A percentile compares a stretch with the other conserved stretches of the same genome.
These are phyloP conservation scores for Escovopsis sp. DNA, from an alignment of 2,329 filamentous ascomycete species.

Conservation along the genomic window DNA sequence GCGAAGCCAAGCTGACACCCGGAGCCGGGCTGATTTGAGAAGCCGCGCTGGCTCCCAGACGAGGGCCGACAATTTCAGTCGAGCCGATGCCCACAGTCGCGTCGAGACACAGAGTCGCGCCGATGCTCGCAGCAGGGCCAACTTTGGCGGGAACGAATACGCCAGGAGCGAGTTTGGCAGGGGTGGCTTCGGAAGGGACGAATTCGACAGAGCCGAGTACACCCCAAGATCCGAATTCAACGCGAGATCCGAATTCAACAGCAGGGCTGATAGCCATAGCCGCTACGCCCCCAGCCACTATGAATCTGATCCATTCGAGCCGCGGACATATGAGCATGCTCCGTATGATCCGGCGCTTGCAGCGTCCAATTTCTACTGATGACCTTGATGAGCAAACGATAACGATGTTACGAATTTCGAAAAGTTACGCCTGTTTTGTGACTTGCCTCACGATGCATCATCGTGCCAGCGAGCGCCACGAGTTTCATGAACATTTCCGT, in stretches of 20 bases:
- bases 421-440: slow-evolving; percentile 8
- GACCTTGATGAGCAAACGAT: slow-evolving; percentile 15
- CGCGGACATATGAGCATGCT: slow-evolving; percentile 6
- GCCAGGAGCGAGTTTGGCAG: no score
- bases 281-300: slow-evolving; percentile 9
- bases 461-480: slow-evolving; percentile 9
- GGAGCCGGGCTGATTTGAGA: no score
- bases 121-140: neutral
- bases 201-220: no score
- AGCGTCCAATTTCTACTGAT: slow-evolving; percentile 17
- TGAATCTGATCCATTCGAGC: slow-evolving; percentile 4
- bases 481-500: neutral
- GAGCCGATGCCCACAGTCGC: no score
- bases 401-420: slow-evolving; percentile 8
- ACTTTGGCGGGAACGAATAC: no score
- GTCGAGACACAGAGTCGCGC: no score
- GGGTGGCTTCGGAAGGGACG: no score
- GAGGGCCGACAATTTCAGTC: slow-evolving; percentile 6
- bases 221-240: no score
- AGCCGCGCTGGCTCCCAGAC: no score
- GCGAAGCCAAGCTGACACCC: no score
- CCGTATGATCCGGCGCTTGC: slow-evolving; percentile 17
- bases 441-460: slow-evolving; percentile 3
- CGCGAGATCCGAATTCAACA: slow-evolving; percentile 1
- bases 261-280: slow-evolving; percentile 15